Conservation (phyloP, 148 eudicot genomes). For the Spergularia marina region DNA sequence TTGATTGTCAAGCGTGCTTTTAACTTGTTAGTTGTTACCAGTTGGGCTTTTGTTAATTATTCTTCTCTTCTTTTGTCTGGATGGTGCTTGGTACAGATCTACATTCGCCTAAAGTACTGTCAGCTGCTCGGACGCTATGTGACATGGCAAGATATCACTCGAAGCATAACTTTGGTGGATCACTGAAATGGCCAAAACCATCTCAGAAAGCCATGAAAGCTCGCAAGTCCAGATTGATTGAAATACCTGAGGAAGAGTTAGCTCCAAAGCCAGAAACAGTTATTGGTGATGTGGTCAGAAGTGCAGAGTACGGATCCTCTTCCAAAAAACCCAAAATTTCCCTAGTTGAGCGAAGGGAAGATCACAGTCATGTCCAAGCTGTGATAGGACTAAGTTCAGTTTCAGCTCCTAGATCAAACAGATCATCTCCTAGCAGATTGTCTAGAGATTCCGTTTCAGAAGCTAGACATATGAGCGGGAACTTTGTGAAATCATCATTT, state of each 20-base stretch:
- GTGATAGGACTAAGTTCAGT: constrained; percentile 39
- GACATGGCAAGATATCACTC: constrained; percentile 44
- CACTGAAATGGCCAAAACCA: constrained; percentile 55
- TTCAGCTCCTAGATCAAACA: constrained; percentile 59
- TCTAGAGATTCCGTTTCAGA: constrained; percentile 39
- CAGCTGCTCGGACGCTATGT: constrained; percentile 75
- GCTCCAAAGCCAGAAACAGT: constrained; percentile 36
- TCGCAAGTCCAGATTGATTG: constrained; percentile 50
- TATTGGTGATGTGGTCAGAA: constrained; percentile 26
- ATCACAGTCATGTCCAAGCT: constrained; percentile 34
- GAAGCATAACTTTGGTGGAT: constrained; percentile 36
- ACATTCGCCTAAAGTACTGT: constrained; percentile 48
- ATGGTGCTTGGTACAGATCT: constrained; percentile 39
- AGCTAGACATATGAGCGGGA: constrained; percentile 34
- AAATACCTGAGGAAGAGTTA: constrained; percentile 40
- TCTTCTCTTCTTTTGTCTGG: constrained; percentile 14
- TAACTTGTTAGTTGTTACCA: background rate
- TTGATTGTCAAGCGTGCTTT: background rate
- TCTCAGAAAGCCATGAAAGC: constrained; percentile 66
- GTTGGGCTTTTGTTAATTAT: background rate
- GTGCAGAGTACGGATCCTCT: constrained; percentile 28
- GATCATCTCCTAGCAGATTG: constrained; percentile 52
- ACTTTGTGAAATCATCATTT: constrained; percentile 36
- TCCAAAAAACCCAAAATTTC: constrained; percentile 59
- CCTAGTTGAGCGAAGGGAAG: constrained; percentile 34